Evolutionary conservation across 805 yeast genomes (phyloP).

Genomic region (Saccharomycopsis fibuligera): DNA sequence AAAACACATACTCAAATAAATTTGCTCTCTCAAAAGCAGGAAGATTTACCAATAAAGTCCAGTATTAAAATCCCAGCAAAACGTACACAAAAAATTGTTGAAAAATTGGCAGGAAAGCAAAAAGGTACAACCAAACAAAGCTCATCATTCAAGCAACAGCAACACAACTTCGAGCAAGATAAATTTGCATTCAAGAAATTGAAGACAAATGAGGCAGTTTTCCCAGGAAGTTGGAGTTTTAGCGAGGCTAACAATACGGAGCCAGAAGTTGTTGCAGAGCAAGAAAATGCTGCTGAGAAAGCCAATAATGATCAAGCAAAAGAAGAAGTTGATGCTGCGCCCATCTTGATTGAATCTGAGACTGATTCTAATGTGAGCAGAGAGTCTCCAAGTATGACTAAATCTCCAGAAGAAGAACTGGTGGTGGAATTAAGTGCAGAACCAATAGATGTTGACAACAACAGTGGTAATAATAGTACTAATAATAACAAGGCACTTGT

Average conservation of each 20-base stretch:
- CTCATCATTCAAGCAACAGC: too few relatives aligned
- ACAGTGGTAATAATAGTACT: too few relatives aligned
- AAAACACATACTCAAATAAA: too few relatives aligned
- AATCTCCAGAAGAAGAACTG: slow-evolving; percentile 7
- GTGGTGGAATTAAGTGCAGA: slow-evolving; percentile 11
- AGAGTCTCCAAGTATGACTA: too few relatives aligned
- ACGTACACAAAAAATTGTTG: not conserved
- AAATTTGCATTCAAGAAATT: slow-evolving; percentile 30
- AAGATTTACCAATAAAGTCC: too few relatives aligned
- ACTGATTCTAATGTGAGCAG: too few relatives aligned
- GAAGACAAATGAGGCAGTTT: slow-evolving; percentile 10
- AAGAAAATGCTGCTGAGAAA: not conserved
- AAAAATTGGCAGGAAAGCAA: not conserved
- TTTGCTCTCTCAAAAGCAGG: too few relatives aligned
- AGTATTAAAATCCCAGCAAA: not conserved
- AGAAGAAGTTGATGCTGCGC: slow-evolving; percentile 4
- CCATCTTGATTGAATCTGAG: slow-evolving; percentile 7
- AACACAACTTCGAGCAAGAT: too few relatives aligned
- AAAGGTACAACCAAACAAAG: slow-evolving; percentile 12
- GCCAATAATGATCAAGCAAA: not conserved
- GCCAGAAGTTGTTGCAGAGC: not conserved
- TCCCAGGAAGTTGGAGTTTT: slow-evolving; percentile 31
- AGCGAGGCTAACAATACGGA: slow-evolving; percentile 1
- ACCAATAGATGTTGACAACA: too few relatives aligned
- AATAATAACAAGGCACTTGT: too few relatives aligned